These are phyloP conservation scores for Styphnolobium japonicum DNA, from an alignment of 306 rosid species.

Conservation along the genomic window DNA sequence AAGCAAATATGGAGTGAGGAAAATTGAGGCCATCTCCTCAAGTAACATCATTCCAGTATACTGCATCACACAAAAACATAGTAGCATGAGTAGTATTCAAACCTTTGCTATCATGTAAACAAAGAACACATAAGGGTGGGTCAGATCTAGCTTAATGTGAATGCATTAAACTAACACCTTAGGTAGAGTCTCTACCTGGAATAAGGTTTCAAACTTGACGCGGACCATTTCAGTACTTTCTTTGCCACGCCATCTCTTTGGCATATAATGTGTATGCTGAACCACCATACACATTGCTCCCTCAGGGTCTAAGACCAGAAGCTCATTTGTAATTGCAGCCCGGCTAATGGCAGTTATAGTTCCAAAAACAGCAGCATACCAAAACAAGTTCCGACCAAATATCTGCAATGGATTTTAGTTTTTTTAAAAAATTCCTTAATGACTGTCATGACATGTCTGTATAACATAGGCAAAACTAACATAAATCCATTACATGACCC, in stretches of 20 bases:
- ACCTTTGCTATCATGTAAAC: neutral
- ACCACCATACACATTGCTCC: constrained; percentile 86
- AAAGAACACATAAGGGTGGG: neutral
- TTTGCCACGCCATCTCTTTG: constrained; percentile 92
- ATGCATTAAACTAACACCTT: neutral
- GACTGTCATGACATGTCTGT: neutral
- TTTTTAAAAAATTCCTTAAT: constrained; percentile 3
- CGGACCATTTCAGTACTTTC: constrained; percentile 68
- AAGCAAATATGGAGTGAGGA: constrained; percentile 91
- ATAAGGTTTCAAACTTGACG: constrained; percentile 73
- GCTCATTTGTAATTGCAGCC: constrained; percentile 68
- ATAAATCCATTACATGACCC: constrained; percentile 73
- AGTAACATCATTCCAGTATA: constrained; percentile 94
- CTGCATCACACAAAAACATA: constrained; percentile 43
- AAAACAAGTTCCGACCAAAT: constrained; percentile 89
- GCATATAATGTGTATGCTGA: constrained; percentile 94
- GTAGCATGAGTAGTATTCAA: constrained; percentile 26
- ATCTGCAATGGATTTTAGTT: constrained; percentile 49
- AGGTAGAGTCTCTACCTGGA: constrained; percentile 70
- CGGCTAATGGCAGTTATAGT: constrained; percentile 82
- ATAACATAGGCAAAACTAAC: neutral
- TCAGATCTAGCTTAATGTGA: constrained; percentile 13
- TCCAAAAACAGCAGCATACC: constrained; percentile 98
- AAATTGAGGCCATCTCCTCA: constrained; percentile 97
- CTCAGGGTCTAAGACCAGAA: constrained; percentile 73